Evolutionary conservation across 1,139 yeast species (phyloP).

Genomic region (Waltiozyma solani): DNA sequence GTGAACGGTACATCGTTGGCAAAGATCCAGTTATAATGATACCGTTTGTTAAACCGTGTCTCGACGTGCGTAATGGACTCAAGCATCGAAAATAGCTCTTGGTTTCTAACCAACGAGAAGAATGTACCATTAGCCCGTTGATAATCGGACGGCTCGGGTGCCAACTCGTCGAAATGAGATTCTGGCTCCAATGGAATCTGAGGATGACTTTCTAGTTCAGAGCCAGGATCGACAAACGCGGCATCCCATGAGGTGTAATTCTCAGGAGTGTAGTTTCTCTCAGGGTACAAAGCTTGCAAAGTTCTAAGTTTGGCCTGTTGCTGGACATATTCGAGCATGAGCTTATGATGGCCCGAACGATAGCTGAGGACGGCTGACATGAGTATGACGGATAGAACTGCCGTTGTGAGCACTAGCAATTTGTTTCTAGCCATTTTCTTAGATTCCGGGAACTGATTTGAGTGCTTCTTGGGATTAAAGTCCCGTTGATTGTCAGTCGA

Average conservation of each 20-base stretch:
- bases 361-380: conserved; percentile 5
- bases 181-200: not conserved
- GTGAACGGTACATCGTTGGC: conserved; percentile 45
- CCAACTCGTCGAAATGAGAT: conserved; percentile 4
- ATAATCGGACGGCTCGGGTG: not conserved
- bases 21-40: conserved; percentile 54
- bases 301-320: conserved; percentile 12
- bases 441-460: not conserved
- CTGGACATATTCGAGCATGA: conserved; percentile 12
- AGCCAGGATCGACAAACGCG: not conserved
- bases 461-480: too few species aligned
- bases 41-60: conserved; percentile 42
- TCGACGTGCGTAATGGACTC: conserved; percentile 40
- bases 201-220: not conserved
- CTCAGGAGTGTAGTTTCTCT: conserved; percentile 12
- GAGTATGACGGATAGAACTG: conserved; percentile 1
- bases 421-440: not conserved
- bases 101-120: conserved; percentile 53
- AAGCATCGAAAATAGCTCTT: conserved; percentile 42
- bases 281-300: conserved; percentile 16
- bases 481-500: too few species aligned
- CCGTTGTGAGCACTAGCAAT: not conserved
- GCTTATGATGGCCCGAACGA: conserved; percentile 13
- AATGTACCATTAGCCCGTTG: conserved; percentile 42
- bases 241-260: conserved; percentile 10